These are phyloP conservation scores for Ziziphus jujuba DNA, from an alignment of 306 rosid genomes.

Conservation along the genomic window DNA sequence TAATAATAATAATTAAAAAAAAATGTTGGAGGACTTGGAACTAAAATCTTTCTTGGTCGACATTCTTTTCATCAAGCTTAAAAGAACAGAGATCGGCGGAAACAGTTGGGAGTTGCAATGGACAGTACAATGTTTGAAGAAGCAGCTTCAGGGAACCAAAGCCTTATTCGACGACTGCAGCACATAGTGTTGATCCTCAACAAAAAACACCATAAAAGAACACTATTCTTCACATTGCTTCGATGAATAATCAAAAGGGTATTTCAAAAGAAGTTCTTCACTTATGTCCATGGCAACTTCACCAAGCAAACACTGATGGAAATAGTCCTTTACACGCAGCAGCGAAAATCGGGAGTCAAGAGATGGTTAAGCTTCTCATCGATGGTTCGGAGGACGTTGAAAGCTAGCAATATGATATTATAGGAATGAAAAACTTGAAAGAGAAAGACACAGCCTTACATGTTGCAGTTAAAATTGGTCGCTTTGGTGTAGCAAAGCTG, in stretches of 20 bases:
- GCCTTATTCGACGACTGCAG: not conserved
- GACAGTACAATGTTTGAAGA: not conserved
- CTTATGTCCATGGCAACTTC: constrained; percentile 3
- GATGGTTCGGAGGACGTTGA: not conserved
- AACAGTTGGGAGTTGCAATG: not conserved
- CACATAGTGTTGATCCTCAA: not conserved
- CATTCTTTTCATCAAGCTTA: too few species aligned
- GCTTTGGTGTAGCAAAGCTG: not conserved
- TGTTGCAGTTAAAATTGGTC: constrained; percentile 8
- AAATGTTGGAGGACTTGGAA: too few species aligned
- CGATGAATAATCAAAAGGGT: not conserved
- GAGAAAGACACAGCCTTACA: constrained; percentile 8
- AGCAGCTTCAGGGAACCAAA: not conserved
- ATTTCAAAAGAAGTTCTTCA: not conserved
- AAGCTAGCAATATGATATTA: not conserved
- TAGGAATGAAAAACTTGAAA: not conserved
- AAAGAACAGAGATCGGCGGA: too few species aligned
- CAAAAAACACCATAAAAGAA: not conserved
- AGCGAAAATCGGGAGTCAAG: constrained; percentile 1
- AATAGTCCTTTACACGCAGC: constrained; percentile 5
- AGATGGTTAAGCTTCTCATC: constrained; percentile 3
- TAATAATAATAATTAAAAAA: too few species aligned
- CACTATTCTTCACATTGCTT: constrained; percentile 11
- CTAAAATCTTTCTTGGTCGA: too few species aligned
- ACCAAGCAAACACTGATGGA: not conserved